Evolutionary conservation across 441 rosid species (phyloP).

Genomic region (Syzygium malaccense): DNA sequence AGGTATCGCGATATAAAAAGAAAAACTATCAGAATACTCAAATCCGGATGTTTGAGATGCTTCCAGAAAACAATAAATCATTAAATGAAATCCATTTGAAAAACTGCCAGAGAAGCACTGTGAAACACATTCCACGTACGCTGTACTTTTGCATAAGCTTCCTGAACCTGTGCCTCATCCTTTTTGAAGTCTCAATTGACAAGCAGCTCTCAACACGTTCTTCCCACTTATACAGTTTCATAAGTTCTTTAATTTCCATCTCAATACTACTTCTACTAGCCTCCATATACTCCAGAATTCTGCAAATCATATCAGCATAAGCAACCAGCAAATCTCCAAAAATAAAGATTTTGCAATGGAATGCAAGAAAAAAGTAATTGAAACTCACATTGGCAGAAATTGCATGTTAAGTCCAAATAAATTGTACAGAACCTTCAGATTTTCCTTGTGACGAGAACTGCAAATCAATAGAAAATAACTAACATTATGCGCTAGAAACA

Average conservation of each 20-base stretch:
- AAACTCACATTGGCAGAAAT: slow-evolving; percentile 75
- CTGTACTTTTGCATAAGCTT: slow-evolving; percentile 75
- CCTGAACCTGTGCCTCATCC: slow-evolving; percentile 68
- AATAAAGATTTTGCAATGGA: not conserved
- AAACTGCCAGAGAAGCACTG: slow-evolving; percentile 18
- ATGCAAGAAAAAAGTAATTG: not conserved
- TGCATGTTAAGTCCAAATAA: slow-evolving; percentile 82
- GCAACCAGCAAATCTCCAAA: slow-evolving; percentile 8
- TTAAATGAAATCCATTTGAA: not conserved
- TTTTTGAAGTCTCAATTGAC: slow-evolving; percentile 51
- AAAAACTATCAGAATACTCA: not conserved
- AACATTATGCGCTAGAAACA: not conserved
- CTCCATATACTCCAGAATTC: slow-evolving; percentile 64
- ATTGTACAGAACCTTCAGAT: slow-evolving; percentile 70
- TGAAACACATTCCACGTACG: slow-evolving; percentile 19
- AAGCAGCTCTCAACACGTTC: slow-evolving; percentile 49
- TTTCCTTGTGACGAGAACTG: slow-evolving; percentile 59
- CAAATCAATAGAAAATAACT: not conserved
- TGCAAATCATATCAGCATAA: slow-evolving; percentile 24
- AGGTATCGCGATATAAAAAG: not conserved
- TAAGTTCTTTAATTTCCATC: slow-evolving; percentile 56
- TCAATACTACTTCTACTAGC: slow-evolving; percentile 46
- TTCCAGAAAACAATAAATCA: not conserved
- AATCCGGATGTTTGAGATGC: not conserved
- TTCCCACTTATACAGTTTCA: slow-evolving; percentile 78